Evolutionary conservation across 495 filamentous ascomycete species (phyloP).

Genomic region (Lasiosphaeria hispida): DNA sequence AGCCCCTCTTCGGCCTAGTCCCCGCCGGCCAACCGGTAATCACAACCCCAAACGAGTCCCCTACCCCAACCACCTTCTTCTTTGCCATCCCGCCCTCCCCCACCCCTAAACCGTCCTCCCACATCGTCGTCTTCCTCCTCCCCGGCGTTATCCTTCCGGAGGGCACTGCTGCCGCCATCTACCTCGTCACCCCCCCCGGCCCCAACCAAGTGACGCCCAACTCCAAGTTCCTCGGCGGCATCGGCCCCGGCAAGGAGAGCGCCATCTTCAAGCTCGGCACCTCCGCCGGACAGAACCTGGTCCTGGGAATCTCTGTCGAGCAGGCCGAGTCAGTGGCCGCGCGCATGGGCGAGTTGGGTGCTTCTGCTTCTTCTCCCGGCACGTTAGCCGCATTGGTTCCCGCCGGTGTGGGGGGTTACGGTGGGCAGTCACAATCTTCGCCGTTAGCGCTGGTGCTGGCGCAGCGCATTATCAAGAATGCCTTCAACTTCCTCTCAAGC

Average conservation of each 20-base stretch:
- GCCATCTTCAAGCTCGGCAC: conserved; percentile 74
- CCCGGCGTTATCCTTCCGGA: conserved; percentile 72
- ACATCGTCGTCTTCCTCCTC: conserved; percentile 86
- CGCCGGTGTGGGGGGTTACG: not conserved
- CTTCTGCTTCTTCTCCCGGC: conserved; percentile 29
- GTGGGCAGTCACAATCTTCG: conserved; percentile 1
- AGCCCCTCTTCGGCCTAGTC: conserved; percentile 48
- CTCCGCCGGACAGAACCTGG: conserved; percentile 42
- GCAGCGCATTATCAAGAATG: conserved; percentile 90
- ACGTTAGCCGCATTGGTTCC: conserved; percentile 28
- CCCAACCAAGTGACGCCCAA: conserved; percentile 35
- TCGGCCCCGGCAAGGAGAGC: conserved; percentile 83
- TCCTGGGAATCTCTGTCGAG: conserved; percentile 84
- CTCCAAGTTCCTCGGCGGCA: conserved; percentile 81
- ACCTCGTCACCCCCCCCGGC: conserved; percentile 56
- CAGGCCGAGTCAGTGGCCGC: conserved; percentile 64
- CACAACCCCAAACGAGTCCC: conserved; percentile 40
- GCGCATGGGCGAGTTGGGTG: conserved; percentile 59
- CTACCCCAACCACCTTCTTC: conserved; percentile 38
- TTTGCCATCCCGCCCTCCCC: conserved; percentile 42
- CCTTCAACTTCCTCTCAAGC: conserved; percentile 94
- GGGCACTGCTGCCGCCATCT: conserved; percentile 82
- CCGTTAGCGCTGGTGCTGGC: conserved; percentile 72
- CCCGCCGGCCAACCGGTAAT: conserved; percentile 51
- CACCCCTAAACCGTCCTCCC: conserved; percentile 53